Evolutionary conservation across 768 basidiomycete genomes (phyloP).

Genomic region (Mycena pura): DNA sequence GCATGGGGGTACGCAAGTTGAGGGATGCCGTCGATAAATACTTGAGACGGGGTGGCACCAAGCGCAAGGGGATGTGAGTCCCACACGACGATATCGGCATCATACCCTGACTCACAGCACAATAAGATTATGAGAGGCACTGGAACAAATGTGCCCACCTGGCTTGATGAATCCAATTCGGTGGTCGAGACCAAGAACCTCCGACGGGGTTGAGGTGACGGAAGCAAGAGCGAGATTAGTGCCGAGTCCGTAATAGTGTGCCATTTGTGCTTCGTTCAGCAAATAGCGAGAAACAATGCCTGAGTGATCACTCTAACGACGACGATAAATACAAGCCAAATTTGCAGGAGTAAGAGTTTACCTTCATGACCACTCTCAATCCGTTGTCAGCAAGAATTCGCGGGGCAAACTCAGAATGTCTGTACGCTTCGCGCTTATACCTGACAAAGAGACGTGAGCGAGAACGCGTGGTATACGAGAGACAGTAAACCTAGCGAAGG

Average conservation of each 20-base stretch:
- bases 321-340: neutral
- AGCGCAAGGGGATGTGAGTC: slow-evolving; percentile 79
- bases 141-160: slow-evolving; percentile 40
- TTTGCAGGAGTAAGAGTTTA: neutral
- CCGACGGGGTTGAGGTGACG: slow-evolving; percentile 76
- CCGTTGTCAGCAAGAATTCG: slow-evolving; percentile 72
- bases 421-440: slow-evolving; percentile 81
- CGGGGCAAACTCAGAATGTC: slow-evolving; percentile 81
- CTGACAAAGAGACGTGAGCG: slow-evolving; percentile 27
- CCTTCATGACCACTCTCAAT: slow-evolving; percentile 81
- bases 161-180: slow-evolving; percentile 72
- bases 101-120: slow-evolving; percentile 54
- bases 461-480: neutral
- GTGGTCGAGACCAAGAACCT: slow-evolving; percentile 74
- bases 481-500: slow-evolving; percentile 40
- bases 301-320: slow-evolving; percentile 64
- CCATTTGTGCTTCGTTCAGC: slow-evolving; percentile 79
- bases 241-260: slow-evolving; percentile 76
- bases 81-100: slow-evolving; percentile 80
- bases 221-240: slow-evolving; percentile 68
- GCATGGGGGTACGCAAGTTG: slow-evolving; percentile 60
- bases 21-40: slow-evolving; percentile 85
- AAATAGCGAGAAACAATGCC: slow-evolving; percentile 73
- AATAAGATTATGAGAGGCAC: neutral
- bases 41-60: slow-evolving; percentile 81